Base-by-base conservation (phyloP, 1,284 basidiomycete genomes). In the Trichosporon faecale region DNA sequence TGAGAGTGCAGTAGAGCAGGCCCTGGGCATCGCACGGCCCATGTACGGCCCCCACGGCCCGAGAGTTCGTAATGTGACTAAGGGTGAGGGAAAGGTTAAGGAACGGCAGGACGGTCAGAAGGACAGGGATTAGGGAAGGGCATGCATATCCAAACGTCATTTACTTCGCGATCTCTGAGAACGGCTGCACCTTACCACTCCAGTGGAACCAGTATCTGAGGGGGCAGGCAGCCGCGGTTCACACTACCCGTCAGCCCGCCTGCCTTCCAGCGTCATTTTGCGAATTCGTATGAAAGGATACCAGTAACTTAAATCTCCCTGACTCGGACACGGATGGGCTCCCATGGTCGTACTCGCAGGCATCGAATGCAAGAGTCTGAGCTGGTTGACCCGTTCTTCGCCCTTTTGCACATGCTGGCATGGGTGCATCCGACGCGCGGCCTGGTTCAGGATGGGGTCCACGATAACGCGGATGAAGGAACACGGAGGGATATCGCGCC, bases 111-210 rank as follows among this genome's bases (percentile, higher is more conserved):
- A 60, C 14, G 9, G 25, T 29, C 55, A 27, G 29, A 60, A 60
- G 55, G 21, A 27, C 27, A 60, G 27, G 29, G 55, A 27, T 18
- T 31, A 60, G 55, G 55, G 55, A 60, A 60, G 52, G 55, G 55
- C 55, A 60, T 60, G 55, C 55, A 60, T 60, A 60, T 60, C 55
- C 27, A 31, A 52, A 60, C 55, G 55, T 60, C 55, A 60, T 60
- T 29, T 31, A 18, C 55, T 60, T 60, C 27, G 23, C 27, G 27
- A 55, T 31, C 55, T 60, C 27, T 46, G 23, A 21, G n/a, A 18
- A 52, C 49, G 49, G 49, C 49, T 25, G 18, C 55, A 31, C 27
- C 52, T 60, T 60, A 60, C 55, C 55, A 60, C 27, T 29, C 16
- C 18, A 31, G 55, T 60, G 55, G 55, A 60, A 60, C 55, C 27